A percentile compares a stretch with the other conserved stretches of the same genome.
These are phyloP conservation scores for Calocybe indica DNA, from an alignment of 768 basidiomycete species.

Conservation along the genomic window DNA sequence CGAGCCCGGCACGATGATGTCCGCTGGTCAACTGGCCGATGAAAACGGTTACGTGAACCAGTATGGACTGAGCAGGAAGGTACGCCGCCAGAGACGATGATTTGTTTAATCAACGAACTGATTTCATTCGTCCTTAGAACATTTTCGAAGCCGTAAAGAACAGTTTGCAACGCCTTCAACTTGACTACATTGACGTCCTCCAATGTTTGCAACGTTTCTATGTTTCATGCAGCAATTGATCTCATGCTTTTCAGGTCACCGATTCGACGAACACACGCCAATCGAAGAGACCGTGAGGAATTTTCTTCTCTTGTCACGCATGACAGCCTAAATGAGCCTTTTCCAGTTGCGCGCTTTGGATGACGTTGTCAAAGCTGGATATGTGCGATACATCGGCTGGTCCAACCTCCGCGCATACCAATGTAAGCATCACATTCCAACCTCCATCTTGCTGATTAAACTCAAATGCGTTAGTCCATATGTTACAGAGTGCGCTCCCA, in stretches of 20 bases:
- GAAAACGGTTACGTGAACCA: constrained; percentile 50
- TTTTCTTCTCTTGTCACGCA: not conserved
- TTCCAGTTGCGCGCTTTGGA: constrained; percentile 60
- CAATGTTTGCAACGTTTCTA: constrained; percentile 40
- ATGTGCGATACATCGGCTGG: constrained; percentile 58
- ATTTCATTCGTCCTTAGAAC: constrained; percentile 32
- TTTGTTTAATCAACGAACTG: not conserved
- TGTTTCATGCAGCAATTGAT: not conserved
- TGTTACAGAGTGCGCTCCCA: constrained; percentile 41
- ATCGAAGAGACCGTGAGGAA: constrained; percentile 45
- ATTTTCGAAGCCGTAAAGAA: constrained; percentile 67
- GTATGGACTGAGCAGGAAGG: constrained; percentile 32
- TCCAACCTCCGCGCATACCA: constrained; percentile 50
- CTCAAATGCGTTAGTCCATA: constrained; percentile 30
- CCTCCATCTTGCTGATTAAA: not conserved
- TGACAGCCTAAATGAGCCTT: not conserved
- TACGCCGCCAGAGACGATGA: not conserved
- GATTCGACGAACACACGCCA: constrained; percentile 52
- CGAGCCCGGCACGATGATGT: constrained; percentile 9
- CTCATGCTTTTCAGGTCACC: constrained; percentile 30
- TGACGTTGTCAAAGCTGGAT: constrained; percentile 61
- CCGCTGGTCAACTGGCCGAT: constrained; percentile 19
- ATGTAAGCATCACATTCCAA: constrained; percentile 26
- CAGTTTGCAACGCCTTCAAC: constrained; percentile 58
- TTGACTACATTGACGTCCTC: constrained; percentile 73